These are phyloP conservation scores for Candida neerlandica DNA, from an alignment of 1,139 yeast genomes.

Conservation along the genomic window DNA sequence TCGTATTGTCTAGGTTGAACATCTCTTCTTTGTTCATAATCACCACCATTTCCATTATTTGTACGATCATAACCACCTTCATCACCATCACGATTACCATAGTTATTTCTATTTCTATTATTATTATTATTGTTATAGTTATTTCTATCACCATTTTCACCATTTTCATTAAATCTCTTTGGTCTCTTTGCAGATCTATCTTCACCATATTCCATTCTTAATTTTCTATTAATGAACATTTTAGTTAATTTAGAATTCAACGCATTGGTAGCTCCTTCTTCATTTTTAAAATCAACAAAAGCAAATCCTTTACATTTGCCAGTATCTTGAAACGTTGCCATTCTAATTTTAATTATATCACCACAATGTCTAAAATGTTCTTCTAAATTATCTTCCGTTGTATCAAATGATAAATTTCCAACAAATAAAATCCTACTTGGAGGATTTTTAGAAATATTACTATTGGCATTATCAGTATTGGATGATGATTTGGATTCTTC, in stretches of 20 bases:
- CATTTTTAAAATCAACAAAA: slow-evolving; percentile 81
- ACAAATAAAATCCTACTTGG: slow-evolving; percentile 89
- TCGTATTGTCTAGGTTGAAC: slow-evolving; percentile 2
- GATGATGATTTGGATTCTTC: slow-evolving; percentile 35
- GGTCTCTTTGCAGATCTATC: slow-evolving; percentile 84
- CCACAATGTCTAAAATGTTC: slow-evolving; percentile 84
- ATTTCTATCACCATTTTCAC: not conserved
- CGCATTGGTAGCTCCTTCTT: slow-evolving; percentile 81
- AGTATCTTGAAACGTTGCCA: slow-evolving; percentile 96
- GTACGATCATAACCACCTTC: slow-evolving; percentile 1
- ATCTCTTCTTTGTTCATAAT: slow-evolving; percentile 10
- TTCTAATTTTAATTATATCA: slow-evolving; percentile 76
- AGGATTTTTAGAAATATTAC: slow-evolving; percentile 60
- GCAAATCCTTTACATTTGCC: slow-evolving; percentile 98
- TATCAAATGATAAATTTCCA: slow-evolving; percentile 90
- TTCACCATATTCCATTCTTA: slow-evolving; percentile 92
- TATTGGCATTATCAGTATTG: slow-evolving; percentile 17
- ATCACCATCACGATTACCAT: not conserved
- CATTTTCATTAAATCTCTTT: slow-evolving; percentile 21
- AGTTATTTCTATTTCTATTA: not conserved
- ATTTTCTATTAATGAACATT: slow-evolving; percentile 68
- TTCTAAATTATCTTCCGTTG: slow-evolving; percentile 77
- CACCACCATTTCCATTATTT: slow-evolving; percentile 18
- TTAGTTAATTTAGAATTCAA: slow-evolving; percentile 71
- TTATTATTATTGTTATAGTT: slow-evolving; percentile 2